phyloP scores from a whole-genome alignment of 306 rosid genomes.

The Vigna trinervia region DNA sequence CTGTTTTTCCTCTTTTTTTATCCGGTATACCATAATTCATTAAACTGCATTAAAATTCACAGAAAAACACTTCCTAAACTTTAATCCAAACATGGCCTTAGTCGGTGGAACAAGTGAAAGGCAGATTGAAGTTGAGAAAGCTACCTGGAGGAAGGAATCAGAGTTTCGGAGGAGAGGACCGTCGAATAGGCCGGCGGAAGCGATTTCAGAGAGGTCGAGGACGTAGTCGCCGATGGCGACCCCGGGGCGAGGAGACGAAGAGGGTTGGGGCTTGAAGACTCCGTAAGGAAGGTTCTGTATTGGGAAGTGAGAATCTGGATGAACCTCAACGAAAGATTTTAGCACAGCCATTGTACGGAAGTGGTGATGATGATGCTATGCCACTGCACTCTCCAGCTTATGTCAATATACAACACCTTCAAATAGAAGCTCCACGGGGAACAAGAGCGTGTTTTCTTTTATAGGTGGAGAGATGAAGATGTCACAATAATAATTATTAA shows the following conservation, averaged over 20 bases:
- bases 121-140: background rate
- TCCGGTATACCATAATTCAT: background rate
- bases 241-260: constrained; percentile 70
- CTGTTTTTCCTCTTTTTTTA: no score
- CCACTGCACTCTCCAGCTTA: background rate
- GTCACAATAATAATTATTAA: background rate
- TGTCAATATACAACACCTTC: background rate
- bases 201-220: constrained; percentile 74
- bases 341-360: constrained; percentile 55
- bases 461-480: background rate
- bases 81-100: no score
- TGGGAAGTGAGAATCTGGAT: constrained; percentile 86
- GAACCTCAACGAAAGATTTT: constrained; percentile 70
- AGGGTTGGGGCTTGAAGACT: constrained; percentile 66
- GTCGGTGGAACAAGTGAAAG: background rate
- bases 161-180: constrained; percentile 85
- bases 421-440: background rate
- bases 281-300: constrained; percentile 91
- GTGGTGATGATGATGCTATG: background rate
- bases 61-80: background rate
- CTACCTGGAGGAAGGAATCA: constrained; percentile 80
- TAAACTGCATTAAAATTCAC: no score
- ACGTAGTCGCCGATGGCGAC: constrained; percentile 91
- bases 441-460: background rate
- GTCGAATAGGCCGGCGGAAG: constrained; percentile 77